These are phyloP conservation scores for Paspalum notatum DNA, from an alignment of 176 grass and related monocot genomes.

Conservation along the genomic window DNA sequence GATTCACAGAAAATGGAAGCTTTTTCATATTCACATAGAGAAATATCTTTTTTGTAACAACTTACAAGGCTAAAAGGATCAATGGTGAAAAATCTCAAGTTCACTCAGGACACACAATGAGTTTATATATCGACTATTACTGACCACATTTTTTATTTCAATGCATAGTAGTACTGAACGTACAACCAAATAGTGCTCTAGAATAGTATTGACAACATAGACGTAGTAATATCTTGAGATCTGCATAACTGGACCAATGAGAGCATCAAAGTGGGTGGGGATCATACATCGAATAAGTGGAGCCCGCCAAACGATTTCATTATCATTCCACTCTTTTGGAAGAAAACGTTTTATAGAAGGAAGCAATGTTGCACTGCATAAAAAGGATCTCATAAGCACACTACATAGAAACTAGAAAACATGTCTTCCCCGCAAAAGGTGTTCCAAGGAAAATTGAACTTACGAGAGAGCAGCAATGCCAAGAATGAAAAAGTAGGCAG, in stretches of 20 bases:
- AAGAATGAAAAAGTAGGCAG: constrained; percentile 95
- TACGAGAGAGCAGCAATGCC: constrained; percentile 88
- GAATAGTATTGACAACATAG: not conserved
- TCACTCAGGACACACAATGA: not conserved
- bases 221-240: not conserved
- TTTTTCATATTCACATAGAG: not conserved
- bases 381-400: not conserved
- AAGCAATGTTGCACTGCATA: constrained; percentile 76
- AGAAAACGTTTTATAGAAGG: constrained; percentile 80
- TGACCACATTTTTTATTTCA: not conserved
- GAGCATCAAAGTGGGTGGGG: not conserved
- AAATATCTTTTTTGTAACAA: not conserved
- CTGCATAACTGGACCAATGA: not conserved
- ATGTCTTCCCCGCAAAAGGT: not conserved
- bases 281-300: constrained; percentile 75
- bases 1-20: not conserved
- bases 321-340: constrained; percentile 75
- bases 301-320: constrained; percentile 57
- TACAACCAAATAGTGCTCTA: not conserved
- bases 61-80: not conserved
- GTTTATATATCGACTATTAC: not conserved
- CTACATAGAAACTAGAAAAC: no score
- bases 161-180: not conserved
- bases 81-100: not conserved
- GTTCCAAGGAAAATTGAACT: not conserved